Percentiles rank a stretch among this genome's conserved stretches.
phyloP scores from a whole-genome alignment of 2,329 filamentous ascomycete genomes.

The Verticillium albo-atrum region DNA sequence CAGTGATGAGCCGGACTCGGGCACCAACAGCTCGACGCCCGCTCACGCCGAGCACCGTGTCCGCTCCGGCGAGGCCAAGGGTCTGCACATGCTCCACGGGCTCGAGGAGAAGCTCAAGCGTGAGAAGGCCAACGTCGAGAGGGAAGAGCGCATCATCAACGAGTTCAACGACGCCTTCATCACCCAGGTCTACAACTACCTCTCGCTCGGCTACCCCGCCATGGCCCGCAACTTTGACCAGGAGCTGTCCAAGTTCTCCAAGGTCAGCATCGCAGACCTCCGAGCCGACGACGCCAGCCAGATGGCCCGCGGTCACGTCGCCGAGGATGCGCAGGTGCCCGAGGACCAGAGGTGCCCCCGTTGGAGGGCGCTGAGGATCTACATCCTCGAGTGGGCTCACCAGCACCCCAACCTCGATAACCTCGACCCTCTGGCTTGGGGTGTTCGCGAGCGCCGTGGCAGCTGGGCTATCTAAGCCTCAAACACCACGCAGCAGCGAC shows the following conservation, averaged over 20 bases:
- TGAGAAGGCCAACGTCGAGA: slow-evolving; percentile 45
- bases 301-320: slow-evolving; percentile 69
- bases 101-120: slow-evolving; percentile 45
- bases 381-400: slow-evolving; percentile 84
- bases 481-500: background rate
- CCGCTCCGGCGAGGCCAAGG: slow-evolving; percentile 31
- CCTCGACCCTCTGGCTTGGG: slow-evolving; percentile 60
- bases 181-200: slow-evolving; percentile 95
- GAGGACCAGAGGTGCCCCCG: slow-evolving; percentile 57
- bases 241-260: slow-evolving; percentile 78
- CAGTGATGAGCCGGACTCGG: slow-evolving; percentile 34
- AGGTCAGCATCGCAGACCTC: slow-evolving; percentile 64
- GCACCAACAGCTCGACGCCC: slow-evolving; percentile 14
- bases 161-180: slow-evolving; percentile 84
- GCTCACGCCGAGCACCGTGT: slow-evolving; percentile 19
- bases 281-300: slow-evolving; percentile 61
- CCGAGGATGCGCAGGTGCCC: slow-evolving; percentile 42
- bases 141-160: slow-evolving; percentile 46
- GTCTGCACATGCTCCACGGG: slow-evolving; percentile 44
- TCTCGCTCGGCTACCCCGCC: slow-evolving; percentile 87
- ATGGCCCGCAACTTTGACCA: slow-evolving; percentile 78
- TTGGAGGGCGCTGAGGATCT: slow-evolving; percentile 79
- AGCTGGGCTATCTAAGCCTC: slow-evolving; percentile 63
- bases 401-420: slow-evolving; percentile 74
- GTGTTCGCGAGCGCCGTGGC: slow-evolving; percentile 60